Evolutionary conservation across 169 alveolate genomes (phyloP).

Genomic region (Cryptosporidium ubiquitum): DNA sequence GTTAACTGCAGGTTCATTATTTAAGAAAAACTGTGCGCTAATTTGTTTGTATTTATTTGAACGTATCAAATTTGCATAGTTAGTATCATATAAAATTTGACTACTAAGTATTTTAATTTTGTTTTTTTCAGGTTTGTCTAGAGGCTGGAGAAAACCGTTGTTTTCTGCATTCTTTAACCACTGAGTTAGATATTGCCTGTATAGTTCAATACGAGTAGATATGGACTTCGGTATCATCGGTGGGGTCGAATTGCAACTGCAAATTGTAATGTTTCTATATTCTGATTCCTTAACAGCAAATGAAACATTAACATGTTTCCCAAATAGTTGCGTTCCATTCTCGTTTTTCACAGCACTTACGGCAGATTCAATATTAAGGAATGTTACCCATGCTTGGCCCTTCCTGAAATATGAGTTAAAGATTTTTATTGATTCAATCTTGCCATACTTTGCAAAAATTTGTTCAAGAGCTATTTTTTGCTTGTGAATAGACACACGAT

Average conservation of each 20-base stretch:
- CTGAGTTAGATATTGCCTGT: conserved; percentile 31
- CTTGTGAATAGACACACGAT: neutral
- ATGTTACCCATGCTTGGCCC: conserved; percentile 73
- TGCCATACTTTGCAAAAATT: conserved; percentile 35
- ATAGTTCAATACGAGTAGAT: neutral
- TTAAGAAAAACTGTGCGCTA: neutral
- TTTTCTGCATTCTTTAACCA: conserved; percentile 29
- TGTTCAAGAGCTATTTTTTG: neutral
- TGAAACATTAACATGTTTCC: conserved; percentile 10
- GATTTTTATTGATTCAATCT: conserved; percentile 24
- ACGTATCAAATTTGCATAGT: neutral
- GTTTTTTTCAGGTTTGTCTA: neutral
- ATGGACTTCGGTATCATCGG: conserved; percentile 42
- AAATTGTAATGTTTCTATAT: neutral
- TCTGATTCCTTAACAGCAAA: conserved; percentile 14
- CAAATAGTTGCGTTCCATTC: conserved; percentile 10
- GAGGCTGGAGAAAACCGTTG: neutral
- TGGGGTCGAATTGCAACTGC: too few species aligned
- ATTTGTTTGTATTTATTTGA: neutral
- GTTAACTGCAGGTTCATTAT: neutral
- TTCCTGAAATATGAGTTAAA: conserved; percentile 47
- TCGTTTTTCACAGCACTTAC: conserved; percentile 8
- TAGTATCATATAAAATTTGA: conserved; percentile 18
- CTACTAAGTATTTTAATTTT: neutral
- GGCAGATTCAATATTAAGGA: conserved; percentile 22